Evolutionary conservation across 768 basidiomycete genomes (phyloP).

Genomic region (Cantharellus anzutake): DNA sequence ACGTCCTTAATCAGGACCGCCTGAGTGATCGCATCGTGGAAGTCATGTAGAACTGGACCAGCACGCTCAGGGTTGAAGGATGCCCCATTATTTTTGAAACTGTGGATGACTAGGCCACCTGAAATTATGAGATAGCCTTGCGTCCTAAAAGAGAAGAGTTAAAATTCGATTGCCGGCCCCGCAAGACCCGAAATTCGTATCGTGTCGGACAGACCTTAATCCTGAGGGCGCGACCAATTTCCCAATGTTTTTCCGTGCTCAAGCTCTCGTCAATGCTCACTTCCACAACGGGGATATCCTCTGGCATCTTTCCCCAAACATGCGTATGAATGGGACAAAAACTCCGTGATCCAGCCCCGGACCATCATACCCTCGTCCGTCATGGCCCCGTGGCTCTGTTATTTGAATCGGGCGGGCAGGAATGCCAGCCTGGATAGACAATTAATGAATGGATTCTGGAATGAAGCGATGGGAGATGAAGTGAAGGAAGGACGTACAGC

Average conservation of each 20-base stretch:
- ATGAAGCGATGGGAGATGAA: neutral
- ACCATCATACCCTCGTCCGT: constrained; percentile 44
- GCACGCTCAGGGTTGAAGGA: constrained; percentile 31
- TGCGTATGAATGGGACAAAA: constrained; percentile 57
- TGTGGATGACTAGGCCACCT: constrained; percentile 50
- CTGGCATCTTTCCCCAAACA: constrained; percentile 38
- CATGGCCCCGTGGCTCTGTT: constrained; percentile 37
- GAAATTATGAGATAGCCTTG: constrained; percentile 51
- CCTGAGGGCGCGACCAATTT: constrained; percentile 39
- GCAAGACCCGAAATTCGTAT: neutral
- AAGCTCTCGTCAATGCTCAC: constrained; percentile 44
- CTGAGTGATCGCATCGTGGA: constrained; percentile 37
- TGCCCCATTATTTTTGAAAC: constrained; percentile 33
- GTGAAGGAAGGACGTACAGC: constrained; percentile 19
- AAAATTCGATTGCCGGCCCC: neutral
- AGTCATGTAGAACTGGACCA: constrained; percentile 29
- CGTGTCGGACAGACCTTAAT: constrained; percentile 27
- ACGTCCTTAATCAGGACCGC: constrained; percentile 22
- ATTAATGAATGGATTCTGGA: neutral
- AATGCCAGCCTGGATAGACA: constrained; percentile 28
- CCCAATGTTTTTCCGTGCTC: constrained; percentile 43
- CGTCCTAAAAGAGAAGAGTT: constrained; percentile 21
- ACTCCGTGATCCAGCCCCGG: constrained; percentile 65
- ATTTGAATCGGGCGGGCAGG: constrained; percentile 29
- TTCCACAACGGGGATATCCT: constrained; percentile 43